Base-by-base conservation (phyloP, 2,329 filamentous ascomycete genomes). In the Xylaria sp. region DNA sequence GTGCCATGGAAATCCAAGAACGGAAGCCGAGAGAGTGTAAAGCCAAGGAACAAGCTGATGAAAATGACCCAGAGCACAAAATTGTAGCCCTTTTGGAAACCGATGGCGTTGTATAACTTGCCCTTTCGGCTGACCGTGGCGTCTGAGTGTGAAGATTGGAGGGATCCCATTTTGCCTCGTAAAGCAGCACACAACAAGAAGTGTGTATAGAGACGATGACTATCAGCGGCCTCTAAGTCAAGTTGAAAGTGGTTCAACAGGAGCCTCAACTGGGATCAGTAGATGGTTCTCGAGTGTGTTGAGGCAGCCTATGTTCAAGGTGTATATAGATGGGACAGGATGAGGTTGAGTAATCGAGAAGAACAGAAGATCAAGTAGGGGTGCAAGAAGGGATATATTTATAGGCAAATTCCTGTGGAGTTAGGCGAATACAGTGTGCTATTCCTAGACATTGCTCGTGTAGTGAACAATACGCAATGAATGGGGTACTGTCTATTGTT, bases 41-140 rank as follows among this genome's bases (percentile, higher is more conserved):
- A 86, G 23, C 76, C 78, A 6, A 82, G 51, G 13, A 85, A 70
- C 2, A 74, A 74, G 3, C 81, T 80, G 25, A 70, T 73, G 53
- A 83, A 79, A 51, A 85, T 71, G 63, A 80, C 71, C 71, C 80
- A 87, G 1, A 87, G 76, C 29, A 75, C 66, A 65, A 87, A 85
- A 70, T 86, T 87, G 76, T 86, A 86, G 33, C 76, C 77, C 66
- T 82, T 83, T 2, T 74, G 71, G 74, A 88, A 88, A 52, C 85
- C 85, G 17, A 87, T 59, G 2, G 78, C 73, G 41, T 75, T 72
- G 68, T 81, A 82, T 17, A 82, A 46, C 53, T 74, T 77, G n/a
- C 71, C 66, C n/a, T 63, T 59, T n/a, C 19, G 29, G 6, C 62
- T 44, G n/a, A 67, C 65, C 43, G 48, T 35, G 33, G 21, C 23